Percentiles rank a stretch among this genome's conserved stretches.
phyloP scores from a whole-genome alignment of 768 basidiomycete species.

The Macrolepiota dolichaula region DNA sequence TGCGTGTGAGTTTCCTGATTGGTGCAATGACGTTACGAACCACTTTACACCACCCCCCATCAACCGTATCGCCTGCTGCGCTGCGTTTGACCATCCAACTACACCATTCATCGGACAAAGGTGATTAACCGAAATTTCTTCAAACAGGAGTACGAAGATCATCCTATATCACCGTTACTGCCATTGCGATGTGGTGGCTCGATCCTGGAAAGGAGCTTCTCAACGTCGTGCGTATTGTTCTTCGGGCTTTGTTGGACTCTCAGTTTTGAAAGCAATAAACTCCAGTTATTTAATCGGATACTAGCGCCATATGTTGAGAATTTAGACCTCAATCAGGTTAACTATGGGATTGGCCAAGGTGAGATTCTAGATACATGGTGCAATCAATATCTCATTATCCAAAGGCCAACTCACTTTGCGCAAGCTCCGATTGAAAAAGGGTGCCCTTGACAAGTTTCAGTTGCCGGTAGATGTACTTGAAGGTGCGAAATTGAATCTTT shows the following conservation, averaged over 20 bases:
- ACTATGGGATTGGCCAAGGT: slow-evolving; percentile 90
- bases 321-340: slow-evolving; percentile 90
- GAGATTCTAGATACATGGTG: slow-evolving; percentile 11
- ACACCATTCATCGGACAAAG: background rate
- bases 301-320: slow-evolving; percentile 96
- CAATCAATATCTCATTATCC: slow-evolving; percentile 1
- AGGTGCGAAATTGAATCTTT: slow-evolving; percentile 43
- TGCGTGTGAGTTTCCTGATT: background rate
- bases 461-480: slow-evolving; percentile 94
- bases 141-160: background rate
- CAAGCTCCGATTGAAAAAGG: slow-evolving; percentile 86
- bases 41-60: background rate
- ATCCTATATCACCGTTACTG: background rate
- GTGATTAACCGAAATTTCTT: too few species aligned
- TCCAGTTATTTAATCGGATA: slow-evolving; percentile 80
- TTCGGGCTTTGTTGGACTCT: background rate
- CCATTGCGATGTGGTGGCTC: slow-evolving; percentile 71
- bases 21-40: slow-evolving; percentile 10
- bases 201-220: slow-evolving; percentile 85
- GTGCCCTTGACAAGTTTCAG: slow-evolving; percentile 91
- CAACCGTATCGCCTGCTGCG: background rate
- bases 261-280: background rate
- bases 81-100: background rate
- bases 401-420: slow-evolving; percentile 75
- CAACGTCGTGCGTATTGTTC: slow-evolving; percentile 56